Evolutionary conservation across 805 yeast genomes (phyloP), one percentile per base, ranked within the genome.

Genomic region (Kazachstania africana): DNA sequence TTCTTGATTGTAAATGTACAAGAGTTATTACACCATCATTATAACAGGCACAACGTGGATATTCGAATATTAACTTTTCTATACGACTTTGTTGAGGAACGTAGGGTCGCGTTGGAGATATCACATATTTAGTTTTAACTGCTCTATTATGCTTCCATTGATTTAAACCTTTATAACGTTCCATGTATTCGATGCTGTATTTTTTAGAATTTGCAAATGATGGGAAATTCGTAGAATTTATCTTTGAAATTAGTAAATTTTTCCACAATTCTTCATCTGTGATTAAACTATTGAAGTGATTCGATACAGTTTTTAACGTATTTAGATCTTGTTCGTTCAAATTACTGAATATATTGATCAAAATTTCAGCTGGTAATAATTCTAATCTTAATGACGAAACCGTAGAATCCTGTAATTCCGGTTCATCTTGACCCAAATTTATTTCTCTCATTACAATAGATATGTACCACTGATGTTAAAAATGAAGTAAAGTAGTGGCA

Each of bases 211-310:
- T 43, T 3, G 65, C 48, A 20, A 53, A 42, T 0, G 66, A 59
- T 16, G 66, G 64, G 44, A 63, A 63, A 16, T 38, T 32, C 14
- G 43, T 39, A 0, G 58, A 47, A 10, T 47, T 37, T 27, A 49
- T 50, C 14, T 43, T 48, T 16, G 55, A 41, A 9, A 45, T 37
- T 34, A 62, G 59, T 23, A 62, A 41, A 32, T 51, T 53, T 38
- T 60, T 61, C 68, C 67, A 63, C 8, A 63, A 40, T 36, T 62
- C 68, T 27, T 62, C 61, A 39, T 62, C 60, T 32, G 52, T 53
- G 16, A 61, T 50, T 13, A 62, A 36, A 8, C 40, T 38, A 17
- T 50, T 33, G 16, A 62, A 45, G 1, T 35, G 31, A 6, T 35
- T 45, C 28, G 60, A 56, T 4, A 61, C 46, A 30, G 45, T 48